Evolutionary conservation across 495 filamentous ascomycete species (phyloP).

Genomic region (Penicillium diatomitis): DNA sequence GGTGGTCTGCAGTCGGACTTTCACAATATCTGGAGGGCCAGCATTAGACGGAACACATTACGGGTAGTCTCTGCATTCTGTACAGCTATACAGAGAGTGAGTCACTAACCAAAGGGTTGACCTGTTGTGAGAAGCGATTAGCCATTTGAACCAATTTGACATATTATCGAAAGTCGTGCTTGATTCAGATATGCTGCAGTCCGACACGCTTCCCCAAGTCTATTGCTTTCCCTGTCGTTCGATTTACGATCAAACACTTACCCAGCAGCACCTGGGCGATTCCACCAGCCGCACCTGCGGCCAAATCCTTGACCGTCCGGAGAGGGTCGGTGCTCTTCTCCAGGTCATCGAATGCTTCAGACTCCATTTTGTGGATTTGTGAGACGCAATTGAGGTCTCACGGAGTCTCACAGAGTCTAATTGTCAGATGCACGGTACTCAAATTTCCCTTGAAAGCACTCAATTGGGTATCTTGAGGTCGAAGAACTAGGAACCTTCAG

Average conservation of each 20-base stretch:
- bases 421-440: no score
- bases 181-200: no score
- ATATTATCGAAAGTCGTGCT: no score
- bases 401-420: no score
- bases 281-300: conserved; percentile 83
- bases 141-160: conserved; percentile 4
- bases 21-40: conserved; percentile 72
- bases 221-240: no score
- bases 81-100: no score
- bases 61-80: background rate
- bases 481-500: conserved; percentile 10
- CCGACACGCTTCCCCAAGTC: no score
- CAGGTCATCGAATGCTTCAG: conserved; percentile 30
- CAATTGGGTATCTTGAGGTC: background rate
- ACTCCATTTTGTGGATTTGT: conserved; percentile 18
- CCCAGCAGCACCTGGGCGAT: conserved; percentile 91
- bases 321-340: conserved; percentile 31
- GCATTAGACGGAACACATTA: conserved; percentile 10
- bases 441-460: no score
- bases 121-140: conserved; percentile 43
- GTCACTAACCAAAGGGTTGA: conserved; percentile 72
- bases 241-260: conserved; percentile 34
- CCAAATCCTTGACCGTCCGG: conserved; percentile 80
- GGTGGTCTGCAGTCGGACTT: conserved; percentile 91
- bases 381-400: background rate